These are phyloP conservation scores for Lophium mytilinum DNA, from an alignment of 495 filamentous ascomycete species.

Conservation along the genomic window DNA sequence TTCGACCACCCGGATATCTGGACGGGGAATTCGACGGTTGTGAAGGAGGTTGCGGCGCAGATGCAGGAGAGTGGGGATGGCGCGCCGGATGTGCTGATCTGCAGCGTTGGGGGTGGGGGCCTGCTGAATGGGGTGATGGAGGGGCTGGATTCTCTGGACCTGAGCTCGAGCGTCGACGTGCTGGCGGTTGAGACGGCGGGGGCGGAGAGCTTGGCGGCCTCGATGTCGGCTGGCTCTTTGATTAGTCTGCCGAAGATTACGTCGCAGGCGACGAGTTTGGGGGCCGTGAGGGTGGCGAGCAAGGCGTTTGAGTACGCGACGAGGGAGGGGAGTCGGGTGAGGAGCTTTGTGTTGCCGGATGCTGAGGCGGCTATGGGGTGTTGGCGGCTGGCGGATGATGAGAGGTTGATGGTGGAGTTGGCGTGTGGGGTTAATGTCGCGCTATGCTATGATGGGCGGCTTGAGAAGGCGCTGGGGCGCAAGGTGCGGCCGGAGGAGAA, in stretches of 20 bases:
- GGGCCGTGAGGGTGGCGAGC: slow-evolving; percentile 63
- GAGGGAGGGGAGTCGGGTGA: slow-evolving; percentile 39
- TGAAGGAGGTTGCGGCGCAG: slow-evolving; percentile 64
- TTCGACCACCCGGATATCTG: slow-evolving; percentile 85
- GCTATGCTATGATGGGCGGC: slow-evolving; percentile 50
- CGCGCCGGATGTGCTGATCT: slow-evolving; percentile 60
- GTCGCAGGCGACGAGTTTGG: slow-evolving; percentile 70
- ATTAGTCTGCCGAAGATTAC: slow-evolving; percentile 69
- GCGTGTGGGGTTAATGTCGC: slow-evolving; percentile 62
- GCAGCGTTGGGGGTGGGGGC: slow-evolving; percentile 83
- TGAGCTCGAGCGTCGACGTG: slow-evolving; percentile 44
- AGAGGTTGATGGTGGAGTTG: slow-evolving; percentile 70
- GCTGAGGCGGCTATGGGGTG: slow-evolving; percentile 71
- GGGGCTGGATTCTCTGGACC: slow-evolving; percentile 48
- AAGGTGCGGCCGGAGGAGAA: slow-evolving; percentile 51
- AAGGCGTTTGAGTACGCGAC: slow-evolving; percentile 59
- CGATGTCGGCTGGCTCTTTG: slow-evolving; percentile 48
- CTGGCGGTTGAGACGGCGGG: slow-evolving; percentile 78
- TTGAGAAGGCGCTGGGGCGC: slow-evolving; percentile 54
- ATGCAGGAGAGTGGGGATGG: slow-evolving; percentile 33
- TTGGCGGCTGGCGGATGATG: slow-evolving; percentile 71
- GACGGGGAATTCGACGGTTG: slow-evolving; percentile 64
- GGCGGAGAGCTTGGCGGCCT: too few species aligned
- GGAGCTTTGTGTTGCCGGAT: slow-evolving; percentile 65
- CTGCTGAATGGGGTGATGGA: slow-evolving; percentile 71